Evolutionary conservation across 2,329 filamentous ascomycete genomes (phyloP).

Genomic region (Aureobasidium lini): DNA sequence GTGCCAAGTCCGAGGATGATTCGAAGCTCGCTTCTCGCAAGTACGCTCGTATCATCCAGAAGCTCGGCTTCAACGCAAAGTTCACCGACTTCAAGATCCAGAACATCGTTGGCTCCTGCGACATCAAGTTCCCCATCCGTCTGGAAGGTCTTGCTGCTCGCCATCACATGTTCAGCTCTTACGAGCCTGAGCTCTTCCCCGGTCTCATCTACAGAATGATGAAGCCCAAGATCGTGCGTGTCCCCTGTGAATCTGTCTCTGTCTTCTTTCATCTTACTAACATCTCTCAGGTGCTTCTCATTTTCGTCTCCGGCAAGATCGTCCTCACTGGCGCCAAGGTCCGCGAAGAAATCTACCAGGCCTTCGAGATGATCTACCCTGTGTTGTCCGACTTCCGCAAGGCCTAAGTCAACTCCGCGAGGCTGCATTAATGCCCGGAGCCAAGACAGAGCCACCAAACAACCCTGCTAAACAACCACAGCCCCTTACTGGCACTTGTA

Average conservation of each 20-base stretch:
- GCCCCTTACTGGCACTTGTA: constrained; percentile 14
- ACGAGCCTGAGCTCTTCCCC: constrained; percentile 96
- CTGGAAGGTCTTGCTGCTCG: constrained; percentile 90
- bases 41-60: constrained; percentile 98
- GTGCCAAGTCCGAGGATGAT: constrained; percentile 62
- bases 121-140: constrained; percentile 98
- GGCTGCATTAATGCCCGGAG: not conserved
- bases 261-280: not conserved
- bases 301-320: constrained; percentile 98
- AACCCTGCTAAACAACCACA: not conserved
- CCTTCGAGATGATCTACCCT: constrained; percentile 95
- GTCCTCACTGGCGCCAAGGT: constrained; percentile 97
- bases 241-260: not conserved
- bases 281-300: constrained; percentile 62
- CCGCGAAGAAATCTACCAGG: constrained; percentile 94
- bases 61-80: constrained; percentile 98
- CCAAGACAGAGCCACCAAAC: not conserved
- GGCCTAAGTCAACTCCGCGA: constrained; percentile 18
- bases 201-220: constrained; percentile 99
- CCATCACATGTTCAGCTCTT: constrained; percentile 99
- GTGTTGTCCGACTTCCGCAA: constrained; percentile 58
- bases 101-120: constrained; percentile 97
- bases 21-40: constrained; percentile 95
- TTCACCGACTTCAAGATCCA: constrained; percentile 99
- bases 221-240: constrained; percentile 80